phyloP scores from a whole-genome alignment of 2,329 filamentous ascomycete species.

The Acrocalymma vagum region DNA sequence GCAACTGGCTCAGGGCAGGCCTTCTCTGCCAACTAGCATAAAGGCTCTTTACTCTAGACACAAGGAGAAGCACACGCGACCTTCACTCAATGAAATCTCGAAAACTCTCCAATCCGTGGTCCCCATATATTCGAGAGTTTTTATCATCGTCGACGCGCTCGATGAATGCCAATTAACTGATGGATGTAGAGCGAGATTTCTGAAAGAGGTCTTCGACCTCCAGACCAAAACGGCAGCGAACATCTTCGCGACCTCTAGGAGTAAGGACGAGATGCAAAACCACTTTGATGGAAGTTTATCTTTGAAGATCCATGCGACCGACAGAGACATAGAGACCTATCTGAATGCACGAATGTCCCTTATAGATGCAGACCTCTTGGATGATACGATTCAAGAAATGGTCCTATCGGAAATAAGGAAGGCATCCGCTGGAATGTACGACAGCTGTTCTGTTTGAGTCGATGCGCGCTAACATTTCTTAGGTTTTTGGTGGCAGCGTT shows the following conservation, averaged over 20 bases:
- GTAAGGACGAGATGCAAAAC: slow-evolving; percentile 15
- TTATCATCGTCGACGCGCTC: slow-evolving; percentile 40
- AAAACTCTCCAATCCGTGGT: slow-evolving; percentile 21
- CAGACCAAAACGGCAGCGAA: slow-evolving; percentile 2
- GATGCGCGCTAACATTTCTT: neutral
- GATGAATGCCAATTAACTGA: slow-evolving; percentile 35
- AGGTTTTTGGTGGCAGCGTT: slow-evolving; percentile 50
- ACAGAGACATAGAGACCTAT: slow-evolving; percentile 24
- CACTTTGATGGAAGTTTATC: slow-evolving; percentile 8
- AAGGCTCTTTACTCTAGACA: slow-evolving; percentile 32
- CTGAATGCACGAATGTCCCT: slow-evolving; percentile 16
- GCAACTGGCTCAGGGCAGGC: slow-evolving; percentile 38
- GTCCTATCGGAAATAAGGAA: slow-evolving; percentile 12
- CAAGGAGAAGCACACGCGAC: slow-evolving; percentile 20
- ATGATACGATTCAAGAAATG: slow-evolving; percentile 8
- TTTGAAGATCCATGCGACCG: slow-evolving; percentile 23
- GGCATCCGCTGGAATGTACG: slow-evolving; percentile 29
- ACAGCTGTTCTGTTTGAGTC: neutral
- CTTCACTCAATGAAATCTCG: slow-evolving; percentile 26
- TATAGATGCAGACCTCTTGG: slow-evolving; percentile 22
- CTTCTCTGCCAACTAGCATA: slow-evolving; percentile 21
- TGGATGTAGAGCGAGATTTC: slow-evolving; percentile 11
- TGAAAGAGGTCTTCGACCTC: slow-evolving; percentile 15
- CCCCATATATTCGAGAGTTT: slow-evolving; percentile 28
- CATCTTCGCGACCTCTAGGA: slow-evolving; percentile 24